Evolutionary conservation across 768 basidiomycete species (phyloP).

Genomic region (Mycena amicta): DNA sequence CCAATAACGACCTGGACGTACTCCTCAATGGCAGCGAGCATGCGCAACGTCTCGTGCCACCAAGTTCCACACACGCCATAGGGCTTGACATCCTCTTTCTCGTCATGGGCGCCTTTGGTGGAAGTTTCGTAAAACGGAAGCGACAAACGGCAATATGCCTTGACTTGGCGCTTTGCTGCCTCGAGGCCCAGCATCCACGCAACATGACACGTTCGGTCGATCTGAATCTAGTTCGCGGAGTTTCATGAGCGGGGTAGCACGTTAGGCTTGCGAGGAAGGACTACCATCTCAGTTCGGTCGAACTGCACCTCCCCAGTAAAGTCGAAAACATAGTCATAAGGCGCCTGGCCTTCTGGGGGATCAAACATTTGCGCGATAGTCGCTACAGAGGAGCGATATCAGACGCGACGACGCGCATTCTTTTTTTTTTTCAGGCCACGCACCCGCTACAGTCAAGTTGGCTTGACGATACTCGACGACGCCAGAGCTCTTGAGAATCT

Average conservation of each 20-base stretch:
- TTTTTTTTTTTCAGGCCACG: conserved; percentile 23
- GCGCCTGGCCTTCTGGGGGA: conserved; percentile 65
- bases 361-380: conserved; percentile 71
- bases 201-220: conserved; percentile 71
- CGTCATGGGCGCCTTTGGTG: conserved; percentile 64
- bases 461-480: conserved; percentile 78
- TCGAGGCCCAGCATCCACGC: conserved; percentile 72
- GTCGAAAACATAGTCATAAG: conserved; percentile 84
- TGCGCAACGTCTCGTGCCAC: conserved; percentile 87
- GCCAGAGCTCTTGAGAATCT: conserved; percentile 63
- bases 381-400: conserved; percentile 41
- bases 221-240: conserved; percentile 70
- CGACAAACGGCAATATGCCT: conserved; percentile 76
- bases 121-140: conserved; percentile 79
- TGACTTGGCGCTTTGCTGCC: conserved; percentile 77
- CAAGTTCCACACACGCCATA: conserved; percentile 70
- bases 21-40: conserved; percentile 74
- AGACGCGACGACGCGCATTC: conserved; percentile 7
- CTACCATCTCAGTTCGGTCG: conserved; percentile 75
- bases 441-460: conserved; percentile 76
- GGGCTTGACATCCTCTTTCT: conserved; percentile 78
- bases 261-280: too few relatives aligned
- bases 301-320: conserved; percentile 78
- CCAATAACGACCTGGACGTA: conserved; percentile 34
- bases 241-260: too few relatives aligned